Evolutionary conservation across 2,329 filamentous ascomycete species (phyloP).

Genomic region (Microdochium nivale): DNA sequence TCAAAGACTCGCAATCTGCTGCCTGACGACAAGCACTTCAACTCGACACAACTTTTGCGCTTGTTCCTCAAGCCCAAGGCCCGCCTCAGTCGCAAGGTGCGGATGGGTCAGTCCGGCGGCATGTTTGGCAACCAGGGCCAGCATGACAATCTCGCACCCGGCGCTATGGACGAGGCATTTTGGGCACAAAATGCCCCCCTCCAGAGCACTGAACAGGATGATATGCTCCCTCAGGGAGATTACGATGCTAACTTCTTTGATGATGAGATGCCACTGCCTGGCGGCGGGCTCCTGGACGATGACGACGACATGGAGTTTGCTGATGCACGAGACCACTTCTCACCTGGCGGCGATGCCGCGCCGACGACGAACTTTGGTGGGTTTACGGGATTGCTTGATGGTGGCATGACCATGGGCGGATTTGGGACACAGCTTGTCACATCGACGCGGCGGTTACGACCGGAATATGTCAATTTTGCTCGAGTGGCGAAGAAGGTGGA

Average conservation of each 20-base stretch:
- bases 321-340: slow-evolving; percentile 72
- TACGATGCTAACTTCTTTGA: slow-evolving; percentile 99
- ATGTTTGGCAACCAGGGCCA: slow-evolving; percentile 30
- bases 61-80: slow-evolving; percentile 95
- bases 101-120: slow-evolving; percentile 33
- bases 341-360: slow-evolving; percentile 46
- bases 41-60: slow-evolving; percentile 78
- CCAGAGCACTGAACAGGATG: slow-evolving; percentile 34
- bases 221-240: slow-evolving; percentile 56
- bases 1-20: slow-evolving; percentile 88
- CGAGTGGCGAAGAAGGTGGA: slow-evolving; percentile 65
- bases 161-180: slow-evolving; percentile 89
- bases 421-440: slow-evolving; percentile 63
- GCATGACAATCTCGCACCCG: slow-evolving; percentile 50
- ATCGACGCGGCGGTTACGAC: slow-evolving; percentile 51
- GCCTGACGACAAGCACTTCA: slow-evolving; percentile 97
- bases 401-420: slow-evolving; percentile 38
- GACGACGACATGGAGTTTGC: slow-evolving; percentile 69
- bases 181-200: slow-evolving; percentile 68
- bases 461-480: slow-evolving; percentile 64
- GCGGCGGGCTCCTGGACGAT: slow-evolving; percentile 48
- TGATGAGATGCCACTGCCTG: slow-evolving; percentile 62
- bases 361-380: slow-evolving; percentile 37
- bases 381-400: slow-evolving; percentile 40
- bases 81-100: slow-evolving; percentile 61